phyloP scores from a whole-genome alignment of 1,284 basidiomycete species.

The Puccinia triticina region DNA sequence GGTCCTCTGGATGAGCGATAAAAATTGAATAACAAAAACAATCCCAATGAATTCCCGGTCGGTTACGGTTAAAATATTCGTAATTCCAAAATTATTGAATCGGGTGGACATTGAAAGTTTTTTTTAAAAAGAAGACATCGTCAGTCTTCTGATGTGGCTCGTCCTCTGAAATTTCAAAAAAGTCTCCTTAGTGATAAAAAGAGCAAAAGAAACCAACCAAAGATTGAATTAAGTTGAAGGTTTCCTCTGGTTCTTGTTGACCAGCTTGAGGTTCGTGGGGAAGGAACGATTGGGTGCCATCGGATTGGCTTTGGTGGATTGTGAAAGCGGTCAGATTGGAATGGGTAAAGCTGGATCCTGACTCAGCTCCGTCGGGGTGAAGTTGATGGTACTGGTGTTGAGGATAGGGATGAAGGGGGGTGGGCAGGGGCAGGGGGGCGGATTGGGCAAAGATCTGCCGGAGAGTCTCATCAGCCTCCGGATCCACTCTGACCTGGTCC shows the following conservation, averaged over 20 bases:
- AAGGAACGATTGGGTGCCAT: not conserved
- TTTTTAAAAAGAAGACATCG: not conserved
- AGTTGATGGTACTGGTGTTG: conserved; percentile 10
- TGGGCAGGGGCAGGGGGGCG: not conserved
- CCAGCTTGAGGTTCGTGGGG: not conserved
- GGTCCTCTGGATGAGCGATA: conserved; percentile 19
- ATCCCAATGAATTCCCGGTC: not conserved
- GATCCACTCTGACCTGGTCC: not conserved
- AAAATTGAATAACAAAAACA: not conserved
- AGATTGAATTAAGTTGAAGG: conserved; percentile 21
- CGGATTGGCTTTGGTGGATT: not conserved
- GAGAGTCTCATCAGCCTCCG: not conserved
- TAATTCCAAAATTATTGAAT: not conserved
- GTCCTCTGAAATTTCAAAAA: not conserved
- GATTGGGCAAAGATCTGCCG: not conserved
- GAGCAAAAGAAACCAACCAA: conserved; percentile 12
- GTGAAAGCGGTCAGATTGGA: not conserved
- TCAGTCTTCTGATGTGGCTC: not conserved
- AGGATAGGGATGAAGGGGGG: not conserved
- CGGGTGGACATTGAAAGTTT: not conserved
- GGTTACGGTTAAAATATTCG: not conserved
- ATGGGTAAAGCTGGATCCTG: not conserved
- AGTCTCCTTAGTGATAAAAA: not conserved
- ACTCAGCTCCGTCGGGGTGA: not conserved
- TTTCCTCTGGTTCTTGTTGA: conserved; percentile 12